Evolutionary conservation across 257 asterid species (phyloP), one percentile per base, ranked within the genome.

Genomic region (Dorcoceras hygrometricum): DNA sequence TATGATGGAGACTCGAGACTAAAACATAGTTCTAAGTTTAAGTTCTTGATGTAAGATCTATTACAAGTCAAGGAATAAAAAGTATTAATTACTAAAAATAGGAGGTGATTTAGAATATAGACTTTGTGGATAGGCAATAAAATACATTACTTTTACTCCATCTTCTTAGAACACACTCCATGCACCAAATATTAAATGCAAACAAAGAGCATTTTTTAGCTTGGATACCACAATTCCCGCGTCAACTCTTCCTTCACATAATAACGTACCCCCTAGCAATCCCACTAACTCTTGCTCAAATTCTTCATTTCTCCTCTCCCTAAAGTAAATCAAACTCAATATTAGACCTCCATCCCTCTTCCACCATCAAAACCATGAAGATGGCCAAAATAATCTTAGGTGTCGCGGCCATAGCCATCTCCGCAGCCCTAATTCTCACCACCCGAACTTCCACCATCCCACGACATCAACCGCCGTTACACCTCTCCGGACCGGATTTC

Each of bases 331-430:
- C 32, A 12, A 23, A 31, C 34, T 11, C 31, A 9, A 24, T 24
- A 20, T 56, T 55, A 32, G 43, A 39, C 31, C 63, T 63, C 59
- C 29, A 29, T 65, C 9, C 23, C 27, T 50, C 19, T n/a, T 8
- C 54, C 73, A 70, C 77, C 73, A 57, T 53, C 76, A 71, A 48
- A 67, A 72, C 32, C 54, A 87, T 82, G 91, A 79, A 67, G 80
- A 78, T 71, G 68, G 64, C 77, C 76, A 79, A 75, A 36, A 46
- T 76, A 39, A 66, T 77, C 46, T 2, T 39, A 12, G 12, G 50
- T 12, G 10, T 77, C 51, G 18, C 70, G 51, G 67, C 72, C 55
- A 29, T 81, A 39, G 12, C 18, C 59, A 51, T 66, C 79, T 77
- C 85, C 73, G 0, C 81, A 73, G 75, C 84, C 82, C 73, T 81